Evolutionary conservation across 2,329 filamentous ascomycete species (phyloP), one percentile per base, ranked within the genome.

Genomic region (Chaetomium sp.): DNA sequence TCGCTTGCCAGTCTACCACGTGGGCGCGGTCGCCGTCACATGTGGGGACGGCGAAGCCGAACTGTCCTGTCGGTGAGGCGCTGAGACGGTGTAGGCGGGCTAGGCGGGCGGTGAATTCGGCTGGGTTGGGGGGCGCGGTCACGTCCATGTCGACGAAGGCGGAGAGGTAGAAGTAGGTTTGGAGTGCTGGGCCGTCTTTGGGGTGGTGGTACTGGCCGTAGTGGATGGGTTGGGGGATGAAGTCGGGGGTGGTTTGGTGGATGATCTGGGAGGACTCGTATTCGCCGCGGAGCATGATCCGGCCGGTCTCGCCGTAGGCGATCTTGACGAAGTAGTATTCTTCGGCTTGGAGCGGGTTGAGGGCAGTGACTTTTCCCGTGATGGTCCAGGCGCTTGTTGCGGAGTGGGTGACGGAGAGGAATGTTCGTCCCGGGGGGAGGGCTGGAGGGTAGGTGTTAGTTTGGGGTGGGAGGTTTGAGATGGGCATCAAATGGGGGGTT

Each of bases 31-130:
- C 62, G 2, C 71, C 71, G 12, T 67, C 64, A 19, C 65, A 72
- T 1, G 71, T 74, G 1, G 59, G 61, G 12, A 68, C 55, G 37
- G 67, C 66, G 53, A 72, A 74, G 0, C 71, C 72, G 51, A 74
- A 74, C 54, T 68, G 68, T 1, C 69, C 63, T 6, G 55, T 65
- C 4, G 64, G 64, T 7, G 65, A 64, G 8, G 11, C 32, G 44
- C 51, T 66, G 7, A 43, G 50, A 14, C 51, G 49, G 51, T 66
- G 66, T 40, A 67, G 12, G 2, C 58, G 54, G 1, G 65, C 65
- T 1, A 67, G 56, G 12, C 52, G 56, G 8, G 52, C 12, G 1
- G 55, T 59, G 8, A 66, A 58, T 27, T 55, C 41, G 2, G 33
- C 49, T 1, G 63, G 59, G 41, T 66, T 58, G 0, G 64, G 62